These are phyloP conservation scores for Scorias spongiosa DNA, from an alignment of 2,329 filamentous ascomycete genomes.

Conservation along the genomic window DNA sequence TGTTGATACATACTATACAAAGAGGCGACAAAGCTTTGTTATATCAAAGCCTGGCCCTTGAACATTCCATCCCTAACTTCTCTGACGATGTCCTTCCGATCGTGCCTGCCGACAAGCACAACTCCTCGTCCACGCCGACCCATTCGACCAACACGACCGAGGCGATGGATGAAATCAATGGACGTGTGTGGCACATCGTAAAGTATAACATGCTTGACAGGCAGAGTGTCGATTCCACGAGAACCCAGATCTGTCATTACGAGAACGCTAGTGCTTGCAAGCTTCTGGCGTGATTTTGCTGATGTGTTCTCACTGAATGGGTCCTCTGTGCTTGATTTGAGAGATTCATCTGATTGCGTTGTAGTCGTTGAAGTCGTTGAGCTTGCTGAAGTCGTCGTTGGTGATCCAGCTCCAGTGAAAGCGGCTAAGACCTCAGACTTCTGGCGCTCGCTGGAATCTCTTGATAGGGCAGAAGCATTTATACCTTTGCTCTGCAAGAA, in stretches of 20 bases:
- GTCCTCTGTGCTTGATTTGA: not conserved
- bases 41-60: constrained; percentile 34
- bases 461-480: constrained; percentile 68
- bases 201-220: constrained; percentile 78
- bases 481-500: constrained; percentile 77
- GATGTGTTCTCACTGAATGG: not conserved
- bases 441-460: constrained; percentile 66
- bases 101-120: constrained; percentile 77
- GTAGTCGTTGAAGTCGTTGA: constrained; percentile 3
- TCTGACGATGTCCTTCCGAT: constrained; percentile 75
- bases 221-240: constrained; percentile 82
- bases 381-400: constrained; percentile 3
- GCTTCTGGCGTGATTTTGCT: constrained; percentile 25
- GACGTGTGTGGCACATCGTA: constrained; percentile 97
- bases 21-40: constrained; percentile 2
- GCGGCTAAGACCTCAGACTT: constrained; percentile 60
- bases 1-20: too few species aligned
- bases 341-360: not conserved
- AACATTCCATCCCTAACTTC: constrained; percentile 71
- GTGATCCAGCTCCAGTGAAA: constrained; percentile 43
- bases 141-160: constrained; percentile 86
- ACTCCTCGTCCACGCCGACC: constrained; percentile 76
- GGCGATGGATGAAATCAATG: constrained; percentile 93
- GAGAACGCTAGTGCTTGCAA: constrained; percentile 74
- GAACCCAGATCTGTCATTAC: constrained; percentile 90